phyloP scores from a whole-genome alignment of 164 flowering plant species.

The Magnolia officinalis region DNA sequence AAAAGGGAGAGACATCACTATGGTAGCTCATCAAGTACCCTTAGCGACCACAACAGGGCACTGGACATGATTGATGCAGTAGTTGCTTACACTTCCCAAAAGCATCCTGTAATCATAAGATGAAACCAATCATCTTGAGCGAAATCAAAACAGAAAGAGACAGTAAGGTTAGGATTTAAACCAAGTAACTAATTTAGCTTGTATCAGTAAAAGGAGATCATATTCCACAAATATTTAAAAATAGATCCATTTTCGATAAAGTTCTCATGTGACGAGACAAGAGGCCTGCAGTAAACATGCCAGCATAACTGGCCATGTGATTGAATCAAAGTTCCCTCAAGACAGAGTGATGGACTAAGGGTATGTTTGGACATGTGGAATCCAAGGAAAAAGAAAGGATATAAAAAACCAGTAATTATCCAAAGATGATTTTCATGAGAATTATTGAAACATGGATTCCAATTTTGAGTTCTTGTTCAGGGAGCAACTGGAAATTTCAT shows the following conservation, averaged over 20 bases:
- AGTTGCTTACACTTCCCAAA: slow-evolving; percentile 82
- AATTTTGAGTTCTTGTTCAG: no score
- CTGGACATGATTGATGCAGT: slow-evolving; percentile 52
- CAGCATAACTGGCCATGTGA: not conserved
- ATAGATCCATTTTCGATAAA: no score
- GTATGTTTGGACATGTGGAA: no score
- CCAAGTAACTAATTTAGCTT: not conserved
- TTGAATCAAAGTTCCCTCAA: not conserved
- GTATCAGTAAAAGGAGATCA: not conserved
- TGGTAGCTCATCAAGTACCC: slow-evolving; percentile 21
- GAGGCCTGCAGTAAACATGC: not conserved
- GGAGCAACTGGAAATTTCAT: no score
- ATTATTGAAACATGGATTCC: no score
- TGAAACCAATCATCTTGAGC: not conserved
- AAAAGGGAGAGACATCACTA: not conserved
- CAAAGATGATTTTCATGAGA: no score
- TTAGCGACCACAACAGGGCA: slow-evolving; percentile 61
- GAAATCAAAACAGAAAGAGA: not conserved
- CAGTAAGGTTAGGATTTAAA: not conserved
- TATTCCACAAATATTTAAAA: not conserved
- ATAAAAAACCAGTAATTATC: no score
- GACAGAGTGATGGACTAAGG: not conserved
- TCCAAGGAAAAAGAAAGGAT: no score
- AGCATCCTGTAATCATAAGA: slow-evolving; percentile 51
- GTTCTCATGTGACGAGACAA: not conserved